phyloP scores from a whole-genome alignment of 305 asterid species.

The Fraxinus greggii region DNA sequence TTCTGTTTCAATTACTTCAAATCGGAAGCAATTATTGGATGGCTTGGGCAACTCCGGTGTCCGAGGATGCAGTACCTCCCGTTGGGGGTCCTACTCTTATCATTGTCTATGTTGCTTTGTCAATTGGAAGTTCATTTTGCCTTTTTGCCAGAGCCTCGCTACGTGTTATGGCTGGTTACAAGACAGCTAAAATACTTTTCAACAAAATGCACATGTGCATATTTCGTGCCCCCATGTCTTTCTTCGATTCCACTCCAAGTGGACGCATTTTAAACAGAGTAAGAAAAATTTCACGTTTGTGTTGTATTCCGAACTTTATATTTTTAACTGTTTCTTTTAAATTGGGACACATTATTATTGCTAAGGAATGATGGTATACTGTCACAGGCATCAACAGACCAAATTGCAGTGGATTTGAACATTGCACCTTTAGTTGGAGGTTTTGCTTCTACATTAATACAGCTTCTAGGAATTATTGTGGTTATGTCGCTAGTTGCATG shows the following conservation, averaged over 20 bases:
- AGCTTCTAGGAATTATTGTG: constrained; percentile 63
- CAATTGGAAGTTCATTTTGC: constrained; percentile 61
- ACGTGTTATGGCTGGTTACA: constrained; percentile 49
- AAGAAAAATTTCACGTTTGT: constrained; percentile 21
- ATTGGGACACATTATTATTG: constrained; percentile 35
- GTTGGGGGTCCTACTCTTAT: constrained; percentile 60
- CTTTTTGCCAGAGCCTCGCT: constrained; percentile 49
- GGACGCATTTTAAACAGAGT: constrained; percentile 87
- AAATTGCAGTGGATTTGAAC: constrained; percentile 61
- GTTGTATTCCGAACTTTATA: neutral
- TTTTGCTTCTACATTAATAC: constrained; percentile 56
- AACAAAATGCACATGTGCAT: constrained; percentile 60
- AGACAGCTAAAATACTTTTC: constrained; percentile 68
- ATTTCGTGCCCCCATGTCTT: constrained; percentile 95
- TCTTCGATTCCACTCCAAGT: constrained; percentile 89
- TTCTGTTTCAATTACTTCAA: constrained; percentile 61
- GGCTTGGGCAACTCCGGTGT: constrained; percentile 97
- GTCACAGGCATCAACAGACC: constrained; percentile 83
- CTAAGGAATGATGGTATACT: constrained; percentile 31
- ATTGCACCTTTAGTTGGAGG: constrained; percentile 44
- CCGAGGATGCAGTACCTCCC: constrained; percentile 46
- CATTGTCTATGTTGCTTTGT: constrained; percentile 58
- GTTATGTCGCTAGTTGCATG: constrained; percentile 87
- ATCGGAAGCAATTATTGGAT: constrained; percentile 94
- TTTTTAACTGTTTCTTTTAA: neutral